Base-by-base conservation (phyloP, 73 alveolate species). In the Blepharisma japonicum region DNA sequence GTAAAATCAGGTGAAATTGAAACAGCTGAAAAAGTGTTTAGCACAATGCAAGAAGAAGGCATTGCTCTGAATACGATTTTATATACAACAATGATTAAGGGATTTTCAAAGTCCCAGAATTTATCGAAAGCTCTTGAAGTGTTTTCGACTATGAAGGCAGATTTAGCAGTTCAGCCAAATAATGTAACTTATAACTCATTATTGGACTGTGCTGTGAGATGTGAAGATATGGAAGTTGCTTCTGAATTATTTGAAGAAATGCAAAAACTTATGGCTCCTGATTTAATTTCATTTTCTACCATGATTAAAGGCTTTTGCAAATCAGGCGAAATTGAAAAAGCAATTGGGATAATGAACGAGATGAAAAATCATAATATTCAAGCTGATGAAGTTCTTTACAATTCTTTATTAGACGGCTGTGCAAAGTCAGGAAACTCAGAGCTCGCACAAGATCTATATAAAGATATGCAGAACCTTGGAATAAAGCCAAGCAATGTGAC, bases 401-500 rank as follows among this genome's bases (percentile, higher is more conserved):
- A 94, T 82, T 83, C 96, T 48, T 85, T 94, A 51, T 79, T 94
- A 6, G 98, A 94, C 86, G 99, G 99, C 46, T 94, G 99, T 86
- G 94, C 92, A 74, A 94, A 92, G 68, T 83, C 91, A 70, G 87
- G 87, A 46, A 89, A 92, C 66, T 74, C 78, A 51, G 96, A 94
- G 27, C 87, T 92, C 79, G 98, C 97, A 27, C 78, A 87, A 77
- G 94, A 91, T 72, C 94, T 92, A 45, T 92, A 87, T 80, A 68
- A 79, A 39, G 83, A 89, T 71, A 92, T 94, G 93, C 79, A 82
- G 83, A 82, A 50, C 38, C 84, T 87, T 68, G 81, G 82, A 71
- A 94, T 95, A 54, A 79, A 81, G 55, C 94, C 98, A 11, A 84
- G 92, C 81, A 91, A 89, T 87, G 96, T 94, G 83, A 86, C 98